Evolutionary conservation across 345 rosid species (phyloP).

Genomic region (Citrus australasica): DNA sequence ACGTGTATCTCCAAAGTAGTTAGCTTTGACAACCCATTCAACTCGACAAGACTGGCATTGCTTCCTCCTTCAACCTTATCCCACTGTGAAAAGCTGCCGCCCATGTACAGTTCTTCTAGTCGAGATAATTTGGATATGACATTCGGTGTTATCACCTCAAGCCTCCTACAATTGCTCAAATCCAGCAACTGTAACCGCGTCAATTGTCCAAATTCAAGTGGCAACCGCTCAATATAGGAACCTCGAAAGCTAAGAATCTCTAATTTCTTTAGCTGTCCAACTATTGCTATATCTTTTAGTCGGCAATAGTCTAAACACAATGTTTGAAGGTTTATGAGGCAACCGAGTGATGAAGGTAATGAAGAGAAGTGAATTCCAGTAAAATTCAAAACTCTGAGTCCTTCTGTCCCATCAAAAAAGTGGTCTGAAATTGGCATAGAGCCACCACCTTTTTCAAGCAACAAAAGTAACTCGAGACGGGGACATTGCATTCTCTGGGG

Average conservation of each 20-base stretch:
- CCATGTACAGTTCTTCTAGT: neutral
- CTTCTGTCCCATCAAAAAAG: too few species aligned
- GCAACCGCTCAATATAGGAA: fast-evolving
- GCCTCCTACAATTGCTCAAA: neutral
- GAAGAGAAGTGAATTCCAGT: too few species aligned
- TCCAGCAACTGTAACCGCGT: too few species aligned
- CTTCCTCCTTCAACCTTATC: neutral
- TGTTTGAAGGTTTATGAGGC: neutral
- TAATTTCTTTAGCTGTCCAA: neutral
- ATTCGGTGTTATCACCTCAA: neutral
- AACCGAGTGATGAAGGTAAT: too few species aligned
- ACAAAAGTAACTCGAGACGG: too few species aligned
- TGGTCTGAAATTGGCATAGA: too few species aligned
- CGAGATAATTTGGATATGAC: too few species aligned
- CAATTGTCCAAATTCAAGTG: too few species aligned
- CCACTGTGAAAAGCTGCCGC: neutral
- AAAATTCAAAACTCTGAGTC: too few species aligned
- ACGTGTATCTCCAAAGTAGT: neutral
- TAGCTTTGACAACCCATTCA: slow-evolving; percentile 11
- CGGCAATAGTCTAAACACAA: neutral
- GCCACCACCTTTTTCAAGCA: fast-evolving
- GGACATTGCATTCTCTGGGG: too few species aligned
- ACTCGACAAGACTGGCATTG: slow-evolving; percentile 20
- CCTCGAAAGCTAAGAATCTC: neutral
- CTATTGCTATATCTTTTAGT: neutral